Conservation (phyloP, 2,329 filamentous ascomycete species). For the Neopestalotiopsis sp. region DNA sequence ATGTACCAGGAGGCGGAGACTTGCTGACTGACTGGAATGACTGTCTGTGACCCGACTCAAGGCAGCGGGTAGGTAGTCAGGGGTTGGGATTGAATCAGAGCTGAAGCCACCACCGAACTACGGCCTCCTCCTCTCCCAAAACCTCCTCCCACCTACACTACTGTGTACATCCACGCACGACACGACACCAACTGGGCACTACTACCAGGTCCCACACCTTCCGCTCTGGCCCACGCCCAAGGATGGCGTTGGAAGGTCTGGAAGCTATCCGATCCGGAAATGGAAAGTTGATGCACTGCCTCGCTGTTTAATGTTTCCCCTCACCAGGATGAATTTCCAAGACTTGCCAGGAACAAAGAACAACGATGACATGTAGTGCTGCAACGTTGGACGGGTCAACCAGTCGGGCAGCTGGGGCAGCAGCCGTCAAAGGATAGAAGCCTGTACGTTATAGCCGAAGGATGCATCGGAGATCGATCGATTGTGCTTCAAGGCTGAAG, state of each 20-base stretch:
- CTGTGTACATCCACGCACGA: not conserved
- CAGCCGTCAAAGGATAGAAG: not conserved
- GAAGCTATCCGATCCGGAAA: conserved; percentile 2
- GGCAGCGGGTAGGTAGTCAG: conserved; percentile 1
- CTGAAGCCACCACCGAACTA: not conserved
- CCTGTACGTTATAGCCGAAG: not conserved
- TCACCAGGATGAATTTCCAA: not conserved
- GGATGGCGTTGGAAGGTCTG: not conserved
- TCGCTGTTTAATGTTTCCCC: not conserved
- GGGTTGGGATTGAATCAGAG: not conserved
- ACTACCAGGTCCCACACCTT: not conserved
- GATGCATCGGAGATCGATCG: not conserved
- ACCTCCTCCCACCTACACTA: not conserved
- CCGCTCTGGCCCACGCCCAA: not conserved
- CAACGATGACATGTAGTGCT: not conserved
- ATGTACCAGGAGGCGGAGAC: not conserved
- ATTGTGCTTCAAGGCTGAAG: conserved; percentile 1
- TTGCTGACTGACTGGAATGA: not conserved
- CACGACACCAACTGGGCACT: not conserved
- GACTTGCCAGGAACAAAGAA: not conserved
- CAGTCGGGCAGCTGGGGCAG: not conserved
- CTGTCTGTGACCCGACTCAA: not conserved
- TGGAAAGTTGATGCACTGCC: conserved; percentile 1
- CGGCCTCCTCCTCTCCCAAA: not conserved
- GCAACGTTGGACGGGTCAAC: not conserved